Evolutionary conservation across 1,139 yeast genomes (phyloP).

Genomic region (Hemisphaericaspora subhashii): DNA sequence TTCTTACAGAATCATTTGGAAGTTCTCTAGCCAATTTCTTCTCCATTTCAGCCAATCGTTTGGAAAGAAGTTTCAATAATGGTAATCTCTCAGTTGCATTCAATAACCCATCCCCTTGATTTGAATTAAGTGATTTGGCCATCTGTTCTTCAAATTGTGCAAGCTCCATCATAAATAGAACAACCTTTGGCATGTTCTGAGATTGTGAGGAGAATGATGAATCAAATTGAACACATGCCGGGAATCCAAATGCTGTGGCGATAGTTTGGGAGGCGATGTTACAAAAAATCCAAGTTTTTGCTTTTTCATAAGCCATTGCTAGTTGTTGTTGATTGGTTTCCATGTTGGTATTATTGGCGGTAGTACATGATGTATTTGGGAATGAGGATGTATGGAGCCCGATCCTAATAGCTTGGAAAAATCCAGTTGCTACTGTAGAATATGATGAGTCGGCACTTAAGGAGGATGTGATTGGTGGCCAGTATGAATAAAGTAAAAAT

Average conservation of each 20-base stretch:
- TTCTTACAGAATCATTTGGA: conserved; percentile 61
- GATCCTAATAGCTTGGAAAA: conserved; percentile 86
- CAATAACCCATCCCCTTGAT: conserved; percentile 66
- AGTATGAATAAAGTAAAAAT: conserved; percentile 77
- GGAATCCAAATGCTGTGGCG: conserved; percentile 92
- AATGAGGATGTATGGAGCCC: conserved; percentile 71
- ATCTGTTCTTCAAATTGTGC: conserved; percentile 86
- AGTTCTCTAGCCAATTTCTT: conserved; percentile 38
- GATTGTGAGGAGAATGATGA: conserved; percentile 61
- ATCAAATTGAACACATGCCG: conserved; percentile 86
- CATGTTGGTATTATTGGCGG: conserved; percentile 12
- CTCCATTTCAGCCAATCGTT: conserved; percentile 77
- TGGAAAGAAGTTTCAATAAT: conserved; percentile 63
- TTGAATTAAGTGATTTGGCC: conserved; percentile 72
- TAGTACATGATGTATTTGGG: conserved; percentile 16
- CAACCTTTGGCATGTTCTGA: conserved; percentile 50
- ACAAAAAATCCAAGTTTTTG: conserved; percentile 90
- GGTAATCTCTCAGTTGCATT: conserved; percentile 74
- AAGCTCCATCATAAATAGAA: conserved; percentile 75
- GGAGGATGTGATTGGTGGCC: conserved; percentile 96
- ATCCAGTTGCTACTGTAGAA: conserved; percentile 90
- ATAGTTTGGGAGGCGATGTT: conserved; percentile 86
- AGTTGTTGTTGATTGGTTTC: conserved; percentile 26
- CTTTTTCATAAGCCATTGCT: conserved; percentile 67
- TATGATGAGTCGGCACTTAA: conserved; percentile 94